Base-by-base conservation (phyloP, 1,139 yeast genomes). In the Tardiomyces digboiensis region DNA sequence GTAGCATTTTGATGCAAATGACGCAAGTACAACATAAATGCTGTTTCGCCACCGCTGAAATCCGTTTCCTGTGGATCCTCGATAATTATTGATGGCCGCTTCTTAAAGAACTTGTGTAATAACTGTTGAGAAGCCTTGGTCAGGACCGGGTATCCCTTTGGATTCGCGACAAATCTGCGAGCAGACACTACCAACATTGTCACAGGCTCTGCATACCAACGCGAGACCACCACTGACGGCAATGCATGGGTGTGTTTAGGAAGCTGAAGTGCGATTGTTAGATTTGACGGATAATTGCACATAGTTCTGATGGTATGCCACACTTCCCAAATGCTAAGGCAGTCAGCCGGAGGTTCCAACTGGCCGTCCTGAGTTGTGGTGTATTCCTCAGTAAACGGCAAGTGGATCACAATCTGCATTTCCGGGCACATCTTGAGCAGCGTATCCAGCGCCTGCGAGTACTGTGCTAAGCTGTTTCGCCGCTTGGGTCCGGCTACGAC, bases 201-300 rank as follows among this genome's bases (percentile, higher is more conserved):
- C 1, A 80, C 74, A 0, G 86, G 85, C 57, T 80, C 88, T 14
- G 80, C 67, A 44, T 75, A 61, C 88, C 88, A 80, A 42, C 84
- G 65, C 20, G 71, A 67, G 6, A 75, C 55, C 1, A 78, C 76
- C 38, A 59, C 59, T 1, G 65, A 62, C 1, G 81, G 78, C 14
- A 49, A 38, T 4, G 48, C 45, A 0, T 77, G 71, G 36, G 67
- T 65, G 5, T 60, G 57, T 41, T 70, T 66, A 3, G 82, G 80
- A 2, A 80, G 61, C 12, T 79, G 82, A 26, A 80, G 59, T 0
- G 83, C 78, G 3, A 80, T 72, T 1, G 76, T 70, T 14, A 81
- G 61, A 21, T 75, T 70, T 2, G 62, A 52, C 39, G 78, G 69
- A 51, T 78, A 77, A 44, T 71, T 69, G 53, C 80, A 76, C 36